Evolutionary conservation across 306 rosid species (phyloP), one percentile per base, ranked within the genome.

Genomic region (Vigna mungo): DNA sequence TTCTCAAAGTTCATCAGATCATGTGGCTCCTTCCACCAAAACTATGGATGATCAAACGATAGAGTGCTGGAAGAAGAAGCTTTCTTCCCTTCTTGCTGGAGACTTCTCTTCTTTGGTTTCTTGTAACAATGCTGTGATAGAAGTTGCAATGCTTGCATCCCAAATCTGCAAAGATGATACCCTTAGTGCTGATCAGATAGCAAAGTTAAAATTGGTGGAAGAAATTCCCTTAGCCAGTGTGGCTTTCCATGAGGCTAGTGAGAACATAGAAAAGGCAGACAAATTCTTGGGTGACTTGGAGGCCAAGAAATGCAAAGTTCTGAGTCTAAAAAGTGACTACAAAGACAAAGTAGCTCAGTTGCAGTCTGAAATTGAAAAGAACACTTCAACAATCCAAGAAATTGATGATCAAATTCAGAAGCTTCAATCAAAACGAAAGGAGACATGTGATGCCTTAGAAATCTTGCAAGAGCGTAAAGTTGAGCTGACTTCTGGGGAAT

Each of bases 41-140:
- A 8, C 54, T 16, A 6, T 13, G 49, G 75, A 64, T 41, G 20
- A 71, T 27, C 82, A 77, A 63, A 82, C 65, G 14, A 54, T 37
- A 15, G 62, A 82, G 37, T 23, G 34, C 53, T 54, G 53, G 62
- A 43, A 66, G 61, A 34, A 72, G 21, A 82, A 82, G 43, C 85
- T 82, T 32, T 82, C 85, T 77, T 51, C 75, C 16, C 39, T 77
- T 63, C 82, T 82, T 27, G 43, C 49, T 46, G 12, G 64, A 72
- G 85, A 77, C 75, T 82, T 82, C 37, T 17, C 70, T 56, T 77
- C 82, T 14, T 36, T 82, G 63, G 39, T 71, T 53, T 62, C 82
- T 47, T 53, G 56, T 15, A 32, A 77, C 6, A 32, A 39, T 36
- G 47, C 71, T 64, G 46, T 15, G 9, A 2, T n/a, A 10, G 62